phyloP scores from a whole-genome alignment of 2,329 filamentous ascomycete species.

The Microcyclosporella mali region DNA sequence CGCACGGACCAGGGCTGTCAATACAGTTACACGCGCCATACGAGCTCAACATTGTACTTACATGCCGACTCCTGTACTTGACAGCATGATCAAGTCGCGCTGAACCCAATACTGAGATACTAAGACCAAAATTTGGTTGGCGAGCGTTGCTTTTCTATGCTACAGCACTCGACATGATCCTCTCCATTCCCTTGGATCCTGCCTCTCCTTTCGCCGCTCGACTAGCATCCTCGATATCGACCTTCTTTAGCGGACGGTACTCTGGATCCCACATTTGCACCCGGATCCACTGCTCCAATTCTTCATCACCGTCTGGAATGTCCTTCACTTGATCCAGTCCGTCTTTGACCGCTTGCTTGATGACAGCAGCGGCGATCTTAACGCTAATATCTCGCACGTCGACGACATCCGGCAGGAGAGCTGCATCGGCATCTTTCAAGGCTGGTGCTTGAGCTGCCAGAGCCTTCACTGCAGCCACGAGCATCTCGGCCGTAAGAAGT shows the following conservation, averaged over 20 bases:
- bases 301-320: slow-evolving; percentile 54
- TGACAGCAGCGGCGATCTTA: slow-evolving; percentile 68
- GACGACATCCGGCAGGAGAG: slow-evolving; percentile 69
- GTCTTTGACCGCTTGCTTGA: slow-evolving; percentile 64
- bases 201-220: slow-evolving; percentile 6
- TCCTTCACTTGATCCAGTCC: slow-evolving; percentile 57
- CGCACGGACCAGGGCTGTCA: no score
- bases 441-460: slow-evolving; percentile 68
- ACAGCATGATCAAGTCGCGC: no score
- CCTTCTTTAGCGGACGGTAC: slow-evolving; percentile 48
- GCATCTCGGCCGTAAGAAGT: slow-evolving; percentile 68
- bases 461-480: slow-evolving; percentile 71
- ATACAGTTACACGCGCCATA: no score
- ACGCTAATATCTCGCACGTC: slow-evolving; percentile 71
- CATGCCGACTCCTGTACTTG: no score
- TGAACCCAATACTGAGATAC: no score
- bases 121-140: no score
- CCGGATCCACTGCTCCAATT: slow-evolving; percentile 64
- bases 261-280: slow-evolving; percentile 75
- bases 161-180: no score
- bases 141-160: no score
- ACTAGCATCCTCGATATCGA: slow-evolving; percentile 4
- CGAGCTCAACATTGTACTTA: no score
- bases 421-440: slow-evolving; percentile 56
- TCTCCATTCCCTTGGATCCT: slow-evolving; percentile 3